Conservation (phyloP, 805 yeast species). For the Nakazawaea populi region DNA sequence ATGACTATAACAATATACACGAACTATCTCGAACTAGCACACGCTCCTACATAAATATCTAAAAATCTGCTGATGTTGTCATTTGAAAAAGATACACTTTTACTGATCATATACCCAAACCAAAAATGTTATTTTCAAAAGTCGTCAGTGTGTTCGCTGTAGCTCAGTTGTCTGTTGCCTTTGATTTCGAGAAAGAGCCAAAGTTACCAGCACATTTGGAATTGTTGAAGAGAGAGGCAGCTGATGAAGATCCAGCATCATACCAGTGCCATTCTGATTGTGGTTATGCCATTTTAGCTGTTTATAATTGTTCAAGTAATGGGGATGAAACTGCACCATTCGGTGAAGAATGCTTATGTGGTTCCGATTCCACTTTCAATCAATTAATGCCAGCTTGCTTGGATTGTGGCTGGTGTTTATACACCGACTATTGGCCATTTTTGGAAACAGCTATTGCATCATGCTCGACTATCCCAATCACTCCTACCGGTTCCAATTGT, state of each 20-base stretch:
- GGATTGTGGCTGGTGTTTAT: slow-evolving; percentile 12
- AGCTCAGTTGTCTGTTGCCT: not conserved
- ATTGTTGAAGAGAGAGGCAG: slow-evolving; percentile 2
- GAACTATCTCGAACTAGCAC: too few species aligned
- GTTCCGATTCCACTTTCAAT: slow-evolving; percentile 4
- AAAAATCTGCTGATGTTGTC: too few species aligned
- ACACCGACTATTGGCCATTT: slow-evolving; percentile 8
- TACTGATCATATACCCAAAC: not conserved
- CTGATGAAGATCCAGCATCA: not conserved
- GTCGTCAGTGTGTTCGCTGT: not conserved
- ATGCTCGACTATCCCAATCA: slow-evolving; percentile 6
- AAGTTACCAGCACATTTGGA: slow-evolving; percentile 1
- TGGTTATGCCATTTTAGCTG: slow-evolving; percentile 11
- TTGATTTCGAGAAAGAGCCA: not conserved
- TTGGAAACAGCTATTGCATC: slow-evolving; percentile 4
- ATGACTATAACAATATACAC: not conserved
- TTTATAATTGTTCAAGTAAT: slow-evolving; percentile 1
- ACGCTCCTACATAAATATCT: not conserved
- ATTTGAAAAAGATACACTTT: too few species aligned
- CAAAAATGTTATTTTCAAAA: not conserved
- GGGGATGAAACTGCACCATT: slow-evolving; percentile 5
- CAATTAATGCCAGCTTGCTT: slow-evolving; percentile 6
- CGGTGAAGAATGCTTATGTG: slow-evolving; percentile 8
- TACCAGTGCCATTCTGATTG: slow-evolving; percentile 10
- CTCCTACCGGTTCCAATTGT: slow-evolving; percentile 12